A percentile compares a stretch with the other conserved stretches of the same genome.
Conservation (phyloP, 306 rosid genomes). For the Dalbergia cultrata region DNA sequence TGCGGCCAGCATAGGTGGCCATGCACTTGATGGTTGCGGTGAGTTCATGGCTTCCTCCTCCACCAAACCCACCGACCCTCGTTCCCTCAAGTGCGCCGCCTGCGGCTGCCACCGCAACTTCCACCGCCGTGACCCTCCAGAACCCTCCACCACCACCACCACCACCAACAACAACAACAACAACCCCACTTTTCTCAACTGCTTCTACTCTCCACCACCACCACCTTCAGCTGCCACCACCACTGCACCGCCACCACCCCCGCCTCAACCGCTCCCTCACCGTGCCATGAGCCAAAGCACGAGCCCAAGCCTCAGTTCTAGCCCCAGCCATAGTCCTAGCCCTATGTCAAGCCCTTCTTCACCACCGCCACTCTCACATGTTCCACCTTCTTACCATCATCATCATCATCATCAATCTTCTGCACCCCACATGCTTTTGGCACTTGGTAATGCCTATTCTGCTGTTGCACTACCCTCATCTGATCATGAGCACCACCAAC, state of each 20-base stretch:
- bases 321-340: conserved; percentile 56
- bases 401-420: conserved; percentile 50
- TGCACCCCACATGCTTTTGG: conserved; percentile 71
- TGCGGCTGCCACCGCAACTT: conserved; percentile 97
- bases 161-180: not conserved
- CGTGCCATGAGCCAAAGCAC: conserved; percentile 66
- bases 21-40: conserved; percentile 91
- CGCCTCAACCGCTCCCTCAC: conserved; percentile 43
- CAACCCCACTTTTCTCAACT: conserved; percentile 42
- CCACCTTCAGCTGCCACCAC: conserved; percentile 31
- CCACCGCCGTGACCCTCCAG: conserved; percentile 84
- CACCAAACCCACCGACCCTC: conserved; percentile 62
- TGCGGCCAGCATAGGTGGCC: conserved; percentile 86
- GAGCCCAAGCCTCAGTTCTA: conserved; percentile 55
- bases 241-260: conserved; percentile 41
- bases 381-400: conserved; percentile 75
- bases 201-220: conserved; percentile 41
- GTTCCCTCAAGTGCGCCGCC: conserved; percentile 86
- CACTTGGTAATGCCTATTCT: conserved; percentile 58
- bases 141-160: conserved; percentile 29
- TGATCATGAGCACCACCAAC: conserved; percentile 47
- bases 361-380: conserved; percentile 80
- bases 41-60: conserved; percentile 79
- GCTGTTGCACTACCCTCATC: conserved; percentile 38
- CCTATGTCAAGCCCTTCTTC: conserved; percentile 72